phyloP scores from a whole-genome alignment of 208 protist genomes.

The Angomonas ambiguus region DNA sequence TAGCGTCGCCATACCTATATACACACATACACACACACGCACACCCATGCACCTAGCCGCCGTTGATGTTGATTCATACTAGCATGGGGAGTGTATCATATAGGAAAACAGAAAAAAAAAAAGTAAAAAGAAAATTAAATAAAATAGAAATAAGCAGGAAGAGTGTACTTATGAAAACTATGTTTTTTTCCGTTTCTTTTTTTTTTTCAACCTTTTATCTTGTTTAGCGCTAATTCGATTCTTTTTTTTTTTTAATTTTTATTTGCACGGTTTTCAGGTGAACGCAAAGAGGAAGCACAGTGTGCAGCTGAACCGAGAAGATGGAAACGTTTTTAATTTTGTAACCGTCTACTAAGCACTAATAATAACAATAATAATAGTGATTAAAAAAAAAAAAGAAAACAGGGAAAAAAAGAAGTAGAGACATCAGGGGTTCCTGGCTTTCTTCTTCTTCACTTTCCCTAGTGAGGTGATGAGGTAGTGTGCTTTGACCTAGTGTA shows the following conservation, averaged over 20 bases:
- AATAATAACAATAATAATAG: no score
- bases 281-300: not conserved
- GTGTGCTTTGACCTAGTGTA: no score
- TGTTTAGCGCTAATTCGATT: not conserved
- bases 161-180: not conserved
- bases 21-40: not conserved
- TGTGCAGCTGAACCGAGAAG: not conserved
- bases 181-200: not conserved
- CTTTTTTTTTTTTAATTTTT: constrained; percentile 5
- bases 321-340: not conserved
- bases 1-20: no score
- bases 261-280: no score
- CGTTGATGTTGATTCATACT: not conserved
- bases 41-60: not conserved
- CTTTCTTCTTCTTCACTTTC: no score
- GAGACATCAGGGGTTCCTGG: no score
- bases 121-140: not conserved
- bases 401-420: no score
- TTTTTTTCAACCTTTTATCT: constrained; percentile 1
- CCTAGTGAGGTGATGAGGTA: no score
- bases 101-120: not conserved
- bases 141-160: not conserved
- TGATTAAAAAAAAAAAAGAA: no score
- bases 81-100: no score
- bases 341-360: no score